These are phyloP conservation scores for Tanacetum coccineum DNA, from an alignment of 129 eudicot species.

Conservation along the genomic window DNA sequence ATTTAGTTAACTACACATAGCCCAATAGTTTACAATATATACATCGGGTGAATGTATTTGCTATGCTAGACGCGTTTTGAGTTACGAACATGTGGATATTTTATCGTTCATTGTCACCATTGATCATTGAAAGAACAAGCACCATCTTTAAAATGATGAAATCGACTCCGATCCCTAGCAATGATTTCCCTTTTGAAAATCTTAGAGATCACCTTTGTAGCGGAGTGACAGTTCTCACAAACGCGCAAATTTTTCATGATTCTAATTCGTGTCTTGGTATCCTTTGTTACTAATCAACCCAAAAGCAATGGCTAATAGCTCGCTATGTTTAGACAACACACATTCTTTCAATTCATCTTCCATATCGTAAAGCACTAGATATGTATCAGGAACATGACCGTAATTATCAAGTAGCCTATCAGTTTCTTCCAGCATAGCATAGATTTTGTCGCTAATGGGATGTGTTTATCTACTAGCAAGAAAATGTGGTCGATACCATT, in stretches of 20 bases:
- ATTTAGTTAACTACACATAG: too few relatives aligned
- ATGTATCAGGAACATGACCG: conserved; percentile 22
- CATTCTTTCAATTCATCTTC: conserved; percentile 23
- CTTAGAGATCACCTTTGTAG: conserved; percentile 29
- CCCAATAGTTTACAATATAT: too few relatives aligned
- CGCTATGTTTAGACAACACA: conserved; percentile 22
- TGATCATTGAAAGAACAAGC: conserved; percentile 29
- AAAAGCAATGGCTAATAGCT: conserved; percentile 29
- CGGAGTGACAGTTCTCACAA: conserved; percentile 29
- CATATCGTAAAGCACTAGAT: conserved; percentile 28
- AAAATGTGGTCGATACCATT: conserved; percentile 28
- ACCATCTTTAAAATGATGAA: conserved; percentile 27
- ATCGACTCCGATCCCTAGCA: conserved; percentile 29
- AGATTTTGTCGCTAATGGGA: conserved; percentile 26
- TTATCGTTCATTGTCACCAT: too few relatives aligned
- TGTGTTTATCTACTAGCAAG: conserved; percentile 25
- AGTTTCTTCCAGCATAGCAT: conserved; percentile 29
- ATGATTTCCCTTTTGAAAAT: conserved; percentile 22
- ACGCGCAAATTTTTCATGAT: conserved; percentile 31
- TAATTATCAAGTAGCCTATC: conserved; percentile 12
- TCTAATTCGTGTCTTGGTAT: conserved; percentile 24
- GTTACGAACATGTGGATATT: too few relatives aligned
- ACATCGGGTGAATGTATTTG: too few relatives aligned
- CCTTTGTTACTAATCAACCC: conserved; percentile 27
- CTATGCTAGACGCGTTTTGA: too few relatives aligned